A percentile compares a stretch with the other conserved stretches of the same genome.
Evolutionary conservation across 495 filamentous ascomycete genomes (phyloP).

Genomic region (Chaetomium tenue): DNA sequence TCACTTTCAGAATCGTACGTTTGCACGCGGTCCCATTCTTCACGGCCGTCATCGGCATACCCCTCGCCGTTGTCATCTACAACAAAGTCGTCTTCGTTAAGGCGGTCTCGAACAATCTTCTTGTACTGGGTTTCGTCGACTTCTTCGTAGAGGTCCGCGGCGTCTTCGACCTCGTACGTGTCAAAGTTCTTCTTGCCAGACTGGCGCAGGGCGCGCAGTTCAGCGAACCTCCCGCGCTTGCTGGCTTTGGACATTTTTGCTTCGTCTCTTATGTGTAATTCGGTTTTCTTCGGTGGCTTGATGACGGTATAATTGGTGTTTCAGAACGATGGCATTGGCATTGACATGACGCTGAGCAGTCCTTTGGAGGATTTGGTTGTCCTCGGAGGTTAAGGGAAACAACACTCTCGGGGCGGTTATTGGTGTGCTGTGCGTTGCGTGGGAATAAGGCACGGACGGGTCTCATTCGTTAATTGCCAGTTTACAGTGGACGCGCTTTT

Average conservation of each 20-base stretch:
- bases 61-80: conserved; percentile 91
- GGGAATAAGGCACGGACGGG: conserved; percentile 1
- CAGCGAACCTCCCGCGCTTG: conserved; percentile 60
- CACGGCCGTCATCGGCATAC: conserved; percentile 94
- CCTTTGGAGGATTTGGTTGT: background rate
- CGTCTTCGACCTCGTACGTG: conserved; percentile 84
- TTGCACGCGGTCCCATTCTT: conserved; percentile 83
- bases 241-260: conserved; percentile 45
- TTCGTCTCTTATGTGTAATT: background rate
- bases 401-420: background rate
- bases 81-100: conserved; percentile 95
- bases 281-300: background rate
- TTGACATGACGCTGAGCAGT: background rate
- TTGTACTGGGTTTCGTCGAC: conserved; percentile 98
- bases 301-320: background rate
- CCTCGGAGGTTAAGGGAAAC: background rate
- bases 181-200: conserved; percentile 87
- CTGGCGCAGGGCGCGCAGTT: conserved; percentile 79
- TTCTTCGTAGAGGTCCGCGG: conserved; percentile 86
- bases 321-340: background rate
- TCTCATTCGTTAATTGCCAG: conserved; percentile 17
- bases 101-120: conserved; percentile 82
- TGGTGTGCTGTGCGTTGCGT: background rate
- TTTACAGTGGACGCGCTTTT: conserved; percentile 34
- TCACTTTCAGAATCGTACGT: conserved; percentile 71